Percentiles rank a stretch among this genome's conserved stretches.
Evolutionary conservation across 306 rosid species (phyloP).

Genomic region (Biancaea sappan): DNA sequence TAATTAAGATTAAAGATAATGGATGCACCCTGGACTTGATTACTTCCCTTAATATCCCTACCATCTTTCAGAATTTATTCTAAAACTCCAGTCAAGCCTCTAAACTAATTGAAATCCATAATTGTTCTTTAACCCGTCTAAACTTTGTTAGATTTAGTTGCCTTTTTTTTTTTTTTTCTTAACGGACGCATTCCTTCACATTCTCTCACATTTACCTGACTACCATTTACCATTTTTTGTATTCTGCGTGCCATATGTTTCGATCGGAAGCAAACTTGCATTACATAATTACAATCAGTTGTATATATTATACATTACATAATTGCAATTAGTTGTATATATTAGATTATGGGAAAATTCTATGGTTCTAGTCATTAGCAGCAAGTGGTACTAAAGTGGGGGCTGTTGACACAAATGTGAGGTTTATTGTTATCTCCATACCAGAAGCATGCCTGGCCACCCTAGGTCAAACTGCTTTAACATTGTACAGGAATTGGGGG

Average conservation of each 20-base stretch:
- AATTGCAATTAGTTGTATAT: background rate
- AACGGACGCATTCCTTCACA: background rate
- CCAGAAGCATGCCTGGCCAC: no score
- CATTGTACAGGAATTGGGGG: background rate
- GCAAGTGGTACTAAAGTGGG: background rate
- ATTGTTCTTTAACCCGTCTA: background rate
- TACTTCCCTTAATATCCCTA: conserved; percentile 29
- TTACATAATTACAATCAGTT: background rate
- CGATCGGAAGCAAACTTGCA: no score
- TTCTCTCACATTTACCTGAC: no score
- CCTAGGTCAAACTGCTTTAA: no score
- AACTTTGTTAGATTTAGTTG: background rate
- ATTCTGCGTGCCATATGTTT: no score
- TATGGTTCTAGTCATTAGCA: no score
- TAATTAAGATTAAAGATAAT: conserved; percentile 11
- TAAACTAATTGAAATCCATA: background rate
- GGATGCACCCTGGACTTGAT: conserved; percentile 26
- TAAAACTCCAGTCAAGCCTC: conserved; percentile 7
- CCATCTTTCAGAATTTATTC: conserved; percentile 8
- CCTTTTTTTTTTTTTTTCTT: background rate
- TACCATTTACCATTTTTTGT: no score
- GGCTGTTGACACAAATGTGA: background rate
- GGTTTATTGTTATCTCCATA: background rate
- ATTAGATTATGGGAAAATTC: no score
- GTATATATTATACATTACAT: background rate